phyloP scores from a whole-genome alignment of 148 eudicot species.

The Camellia japonica region DNA sequence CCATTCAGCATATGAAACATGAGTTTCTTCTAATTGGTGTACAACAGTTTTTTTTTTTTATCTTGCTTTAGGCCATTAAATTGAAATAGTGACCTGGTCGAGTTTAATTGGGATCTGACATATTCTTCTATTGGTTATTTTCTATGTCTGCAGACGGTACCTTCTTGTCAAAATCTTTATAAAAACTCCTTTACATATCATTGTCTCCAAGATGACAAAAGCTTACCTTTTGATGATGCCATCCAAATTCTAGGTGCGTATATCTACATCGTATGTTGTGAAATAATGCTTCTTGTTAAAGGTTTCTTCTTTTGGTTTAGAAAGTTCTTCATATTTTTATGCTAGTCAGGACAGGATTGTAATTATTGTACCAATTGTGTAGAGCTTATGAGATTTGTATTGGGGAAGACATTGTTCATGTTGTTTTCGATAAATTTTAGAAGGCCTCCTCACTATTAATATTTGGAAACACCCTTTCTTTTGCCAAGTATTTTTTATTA shows the following conservation, averaged over 20 bases:
- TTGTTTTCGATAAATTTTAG: too few species aligned
- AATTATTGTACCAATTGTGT: too few species aligned
- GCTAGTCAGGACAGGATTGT: too few species aligned
- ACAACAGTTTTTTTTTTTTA: background rate
- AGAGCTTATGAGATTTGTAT: too few species aligned
- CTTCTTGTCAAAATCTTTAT: slow-evolving; percentile 94
- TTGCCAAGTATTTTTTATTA: too few species aligned
- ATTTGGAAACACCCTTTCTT: too few species aligned
- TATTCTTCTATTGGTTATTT: slow-evolving; percentile 10
- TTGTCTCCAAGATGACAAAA: slow-evolving; percentile 80
- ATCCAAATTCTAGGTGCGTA: slow-evolving; percentile 73
- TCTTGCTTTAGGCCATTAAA: background rate
- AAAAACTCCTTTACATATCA: slow-evolving; percentile 84
- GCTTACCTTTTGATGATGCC: slow-evolving; percentile 76
- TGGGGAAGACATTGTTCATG: too few species aligned
- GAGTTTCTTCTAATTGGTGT: background rate
- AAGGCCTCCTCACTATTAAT: too few species aligned
- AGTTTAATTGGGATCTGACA: background rate
- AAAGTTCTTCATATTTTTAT: background rate
- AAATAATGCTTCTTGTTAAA: background rate
- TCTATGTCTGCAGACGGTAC: slow-evolving; percentile 84
- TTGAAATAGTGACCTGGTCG: background rate
- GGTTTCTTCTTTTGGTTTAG: background rate
- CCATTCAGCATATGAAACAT: background rate
- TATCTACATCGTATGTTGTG: slow-evolving; percentile 5